These are phyloP conservation scores for Oxytropis ochrocephala DNA, from an alignment of 306 rosid genomes.

Conservation along the genomic window DNA sequence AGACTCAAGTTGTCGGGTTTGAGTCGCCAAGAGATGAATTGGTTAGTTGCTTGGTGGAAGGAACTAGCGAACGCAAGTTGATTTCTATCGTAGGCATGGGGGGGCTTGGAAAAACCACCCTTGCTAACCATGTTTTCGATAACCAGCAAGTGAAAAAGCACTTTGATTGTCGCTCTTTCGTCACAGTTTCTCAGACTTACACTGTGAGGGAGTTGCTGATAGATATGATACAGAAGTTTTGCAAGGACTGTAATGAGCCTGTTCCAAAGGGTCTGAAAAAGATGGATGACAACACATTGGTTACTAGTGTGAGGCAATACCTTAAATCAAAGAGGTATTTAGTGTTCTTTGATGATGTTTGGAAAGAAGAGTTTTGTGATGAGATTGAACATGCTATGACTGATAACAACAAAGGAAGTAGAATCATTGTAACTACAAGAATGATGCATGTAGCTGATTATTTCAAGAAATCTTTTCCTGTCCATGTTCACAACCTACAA, in stretches of 20 bases:
- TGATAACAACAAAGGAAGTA: not conserved
- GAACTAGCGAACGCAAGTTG: not conserved
- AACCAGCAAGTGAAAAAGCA: not conserved
- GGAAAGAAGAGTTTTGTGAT: slow-evolving; percentile 16
- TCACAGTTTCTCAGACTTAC: slow-evolving; percentile 19
- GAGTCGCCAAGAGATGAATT: slow-evolving; percentile 18
- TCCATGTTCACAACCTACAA: slow-evolving; percentile 3
- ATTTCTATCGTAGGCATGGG: slow-evolving; percentile 37
- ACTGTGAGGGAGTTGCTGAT: not conserved
- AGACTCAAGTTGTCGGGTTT: slow-evolving; percentile 25
- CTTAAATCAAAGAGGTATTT: slow-evolving; percentile 20
- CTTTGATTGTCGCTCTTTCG: slow-evolving; percentile 15
- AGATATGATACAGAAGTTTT: slow-evolving; percentile 11
- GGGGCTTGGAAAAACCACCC: slow-evolving; percentile 34
- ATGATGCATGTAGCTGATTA: not conserved
- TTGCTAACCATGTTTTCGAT: slow-evolving; percentile 13
- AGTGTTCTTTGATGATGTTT: slow-evolving; percentile 29
- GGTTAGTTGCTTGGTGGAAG: not conserved
- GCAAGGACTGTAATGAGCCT: not conserved
- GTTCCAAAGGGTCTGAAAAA: not conserved
- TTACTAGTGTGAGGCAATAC: not conserved
- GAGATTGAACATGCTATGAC: slow-evolving; percentile 8
- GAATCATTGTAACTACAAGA: slow-evolving; percentile 27
- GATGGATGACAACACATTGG: not conserved
- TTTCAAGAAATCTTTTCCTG: not conserved